A percentile compares a stretch with the other conserved stretches of the same genome.
phyloP scores from a whole-genome alignment of 192 early-diverging fungal species.

The Coemansia sp. region DNA sequence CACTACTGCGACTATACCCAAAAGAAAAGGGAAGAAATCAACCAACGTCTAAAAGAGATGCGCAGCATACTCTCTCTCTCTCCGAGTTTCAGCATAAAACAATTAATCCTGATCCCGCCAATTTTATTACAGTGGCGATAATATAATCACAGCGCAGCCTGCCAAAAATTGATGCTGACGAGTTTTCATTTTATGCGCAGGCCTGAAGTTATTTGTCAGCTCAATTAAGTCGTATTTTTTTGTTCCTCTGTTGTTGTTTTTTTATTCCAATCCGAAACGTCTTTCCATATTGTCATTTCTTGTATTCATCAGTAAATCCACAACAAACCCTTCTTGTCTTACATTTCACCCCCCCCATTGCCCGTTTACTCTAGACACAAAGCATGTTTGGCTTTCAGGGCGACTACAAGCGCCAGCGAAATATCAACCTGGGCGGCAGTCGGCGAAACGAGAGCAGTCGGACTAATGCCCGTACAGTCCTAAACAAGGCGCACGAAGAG shows the following conservation, averaged over 20 bases:
- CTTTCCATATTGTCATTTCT: background rate
- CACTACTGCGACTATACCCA: too few relatives aligned
- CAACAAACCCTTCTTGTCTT: background rate
- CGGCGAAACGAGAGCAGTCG: conserved; percentile 64
- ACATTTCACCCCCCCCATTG: background rate
- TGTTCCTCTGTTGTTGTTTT: too few relatives aligned
- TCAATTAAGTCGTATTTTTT: too few relatives aligned
- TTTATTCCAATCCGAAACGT: too few relatives aligned
- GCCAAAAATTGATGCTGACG: too few relatives aligned
- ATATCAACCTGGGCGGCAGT: conserved; percentile 85
- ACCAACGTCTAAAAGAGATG: too few relatives aligned
- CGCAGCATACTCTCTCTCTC: too few relatives aligned
- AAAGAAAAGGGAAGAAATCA: background rate
- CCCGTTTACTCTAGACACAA: background rate
- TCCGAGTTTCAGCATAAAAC: background rate
- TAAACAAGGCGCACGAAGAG: conserved; percentile 73
- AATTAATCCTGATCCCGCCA: background rate
- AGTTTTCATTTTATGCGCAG: too few relatives aligned
- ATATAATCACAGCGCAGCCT: too few relatives aligned
- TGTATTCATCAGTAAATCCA: background rate
- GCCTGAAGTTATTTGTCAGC: too few relatives aligned
- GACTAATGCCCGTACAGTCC: conserved; percentile 52
- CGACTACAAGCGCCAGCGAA: conserved; percentile 69
- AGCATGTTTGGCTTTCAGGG: conserved; percentile 77
- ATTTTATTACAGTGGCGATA: too few relatives aligned